Conservation (phyloP, 768 basidiomycete species). For the Tricholoma terreum region DNA sequence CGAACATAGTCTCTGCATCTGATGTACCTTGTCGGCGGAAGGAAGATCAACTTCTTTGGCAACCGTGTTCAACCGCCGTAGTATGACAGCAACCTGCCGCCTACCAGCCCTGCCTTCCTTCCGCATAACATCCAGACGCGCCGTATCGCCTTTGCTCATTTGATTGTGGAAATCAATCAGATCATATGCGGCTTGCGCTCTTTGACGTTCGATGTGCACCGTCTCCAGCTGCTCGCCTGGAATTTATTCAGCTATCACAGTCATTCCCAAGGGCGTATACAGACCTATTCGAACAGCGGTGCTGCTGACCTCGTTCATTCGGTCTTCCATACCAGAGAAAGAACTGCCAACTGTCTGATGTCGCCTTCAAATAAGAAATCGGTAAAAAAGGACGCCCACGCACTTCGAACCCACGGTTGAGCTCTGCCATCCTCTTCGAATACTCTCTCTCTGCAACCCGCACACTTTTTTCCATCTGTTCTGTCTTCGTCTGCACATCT, state of each 20-base stretch:
- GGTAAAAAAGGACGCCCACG: slow-evolving; percentile 18
- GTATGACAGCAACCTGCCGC: slow-evolving; percentile 81
- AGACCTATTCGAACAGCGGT: slow-evolving; percentile 92
- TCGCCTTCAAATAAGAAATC: slow-evolving; percentile 4
- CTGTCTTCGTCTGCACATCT: slow-evolving; percentile 87
- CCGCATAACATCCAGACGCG: slow-evolving; percentile 67
- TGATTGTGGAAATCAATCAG: slow-evolving; percentile 93
- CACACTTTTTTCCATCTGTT: slow-evolving; percentile 91
- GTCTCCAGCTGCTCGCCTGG: slow-evolving; percentile 94
- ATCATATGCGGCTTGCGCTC: slow-evolving; percentile 93
- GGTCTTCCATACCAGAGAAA: slow-evolving; percentile 85
- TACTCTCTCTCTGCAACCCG: slow-evolving; percentile 89
- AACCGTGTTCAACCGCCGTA: slow-evolving; percentile 80
- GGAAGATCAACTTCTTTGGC: slow-evolving; percentile 93
- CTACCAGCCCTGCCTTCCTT: slow-evolving; percentile 90
- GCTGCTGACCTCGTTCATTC: slow-evolving; percentile 90
- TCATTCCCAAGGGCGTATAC: slow-evolving; percentile 16
- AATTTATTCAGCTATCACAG: slow-evolving; percentile 4
- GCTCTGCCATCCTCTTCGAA: slow-evolving; percentile 88
- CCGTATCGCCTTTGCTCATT: slow-evolving; percentile 78
- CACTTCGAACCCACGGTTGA: slow-evolving; percentile 94
- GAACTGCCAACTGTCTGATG: slow-evolving; percentile 80
- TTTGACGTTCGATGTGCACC: slow-evolving; percentile 85
- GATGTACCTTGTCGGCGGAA: slow-evolving; percentile 69
- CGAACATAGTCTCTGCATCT: background rate